Percentiles rank a stretch among this genome's conserved stretches.
Conservation (phyloP, 495 filamentous ascomycete genomes). For the Hypoxylon perforatum region DNA sequence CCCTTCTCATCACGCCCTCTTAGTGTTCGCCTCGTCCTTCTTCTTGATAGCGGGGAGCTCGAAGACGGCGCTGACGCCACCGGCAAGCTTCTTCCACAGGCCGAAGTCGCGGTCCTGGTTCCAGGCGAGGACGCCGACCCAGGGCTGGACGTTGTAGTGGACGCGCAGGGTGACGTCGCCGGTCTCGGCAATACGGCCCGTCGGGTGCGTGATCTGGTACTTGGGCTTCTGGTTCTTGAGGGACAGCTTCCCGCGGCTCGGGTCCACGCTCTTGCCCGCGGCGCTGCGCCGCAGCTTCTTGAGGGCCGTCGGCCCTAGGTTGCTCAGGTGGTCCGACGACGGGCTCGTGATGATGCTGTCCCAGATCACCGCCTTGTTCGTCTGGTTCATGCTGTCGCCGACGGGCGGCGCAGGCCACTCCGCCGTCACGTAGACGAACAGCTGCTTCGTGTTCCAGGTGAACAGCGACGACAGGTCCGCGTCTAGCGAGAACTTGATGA, state of each 20-base stretch:
- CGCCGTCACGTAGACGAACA: constrained; percentile 94
- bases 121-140: constrained; percentile 91
- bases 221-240: constrained; percentile 86
- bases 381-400: constrained; percentile 50
- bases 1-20: neutral
- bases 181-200: constrained; percentile 74
- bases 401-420: constrained; percentile 73
- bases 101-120: constrained; percentile 68
- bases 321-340: constrained; percentile 65
- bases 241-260: constrained; percentile 70
- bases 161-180: constrained; percentile 80
- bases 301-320: constrained; percentile 60
- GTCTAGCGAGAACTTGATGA: constrained; percentile 92
- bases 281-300: constrained; percentile 65
- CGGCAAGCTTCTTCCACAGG: constrained; percentile 69
- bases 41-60: constrained; percentile 79
- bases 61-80: constrained; percentile 74
- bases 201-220: constrained; percentile 92
- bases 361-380: constrained; percentile 91
- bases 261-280: constrained; percentile 63
- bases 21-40: constrained; percentile 50
- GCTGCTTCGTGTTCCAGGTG: constrained; percentile 99
- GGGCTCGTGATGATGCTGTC: constrained; percentile 86
- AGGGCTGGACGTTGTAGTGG: constrained; percentile 97
- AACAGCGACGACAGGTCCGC: constrained; percentile 88